Evolutionary conservation across 2,329 filamentous ascomycete species (phyloP).

Genomic region (Monosporascus ibericus): DNA sequence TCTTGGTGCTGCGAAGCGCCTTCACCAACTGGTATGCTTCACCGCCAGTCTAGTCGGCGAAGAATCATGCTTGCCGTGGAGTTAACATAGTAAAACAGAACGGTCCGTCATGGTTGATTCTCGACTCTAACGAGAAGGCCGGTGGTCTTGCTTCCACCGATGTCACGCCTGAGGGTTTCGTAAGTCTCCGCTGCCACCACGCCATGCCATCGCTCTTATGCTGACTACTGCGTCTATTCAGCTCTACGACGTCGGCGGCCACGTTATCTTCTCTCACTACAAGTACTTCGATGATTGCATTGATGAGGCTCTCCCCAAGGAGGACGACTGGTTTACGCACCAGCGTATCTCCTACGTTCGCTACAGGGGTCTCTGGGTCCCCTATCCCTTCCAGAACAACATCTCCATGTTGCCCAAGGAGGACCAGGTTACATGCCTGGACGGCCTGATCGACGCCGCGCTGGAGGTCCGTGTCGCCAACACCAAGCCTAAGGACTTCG

Average conservation of each 20-base stretch:
- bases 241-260: constrained; percentile 97
- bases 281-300: constrained; percentile 99
- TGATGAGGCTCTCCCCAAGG: constrained; percentile 89
- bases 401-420: constrained; percentile 97
- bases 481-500: constrained; percentile 93
- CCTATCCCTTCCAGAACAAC: constrained; percentile 99
- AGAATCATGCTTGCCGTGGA: constrained; percentile 6
- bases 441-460: constrained; percentile 92
- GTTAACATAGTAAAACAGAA: constrained; percentile 49
- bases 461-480: constrained; percentile 79
- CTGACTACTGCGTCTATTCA: constrained; percentile 32
- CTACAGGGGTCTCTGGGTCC: constrained; percentile 94
- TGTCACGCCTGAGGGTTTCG: constrained; percentile 91
- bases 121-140: constrained; percentile 86
- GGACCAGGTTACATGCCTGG: constrained; percentile 89
- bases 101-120: constrained; percentile 89
- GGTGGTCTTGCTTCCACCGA: constrained; percentile 96
- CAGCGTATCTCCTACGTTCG: constrained; percentile 98
- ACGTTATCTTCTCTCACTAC: constrained; percentile 99
- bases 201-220: not conserved
- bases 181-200: constrained; percentile 49
- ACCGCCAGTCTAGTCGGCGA: constrained; percentile 21
- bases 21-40: constrained; percentile 82
- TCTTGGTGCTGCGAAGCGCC: constrained; percentile 93
- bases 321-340: constrained; percentile 95